phyloP scores from a whole-genome alignment of 164 flowering plant species.

The grape (Vitis vinifera) region ASM3070453v1 NC_081820.1:245501-246000 shows the following conservation, averaged over 20 bases:
- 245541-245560: slow-evolving; percentile 2
- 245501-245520: slow-evolving; percentile 8
- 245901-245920: slow-evolving; percentile 11
- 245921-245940: slow-evolving; percentile 33
- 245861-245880: slow-evolving; percentile 13
- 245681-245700: slow-evolving; percentile 33
- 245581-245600: slow-evolving; percentile 8
- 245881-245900: slow-evolving; percentile 20
- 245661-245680: slow-evolving; percentile 29
- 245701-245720: slow-evolving; percentile 8
- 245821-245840: slow-evolving; percentile 10
- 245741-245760: slow-evolving; percentile 8
- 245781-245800: slow-evolving; percentile 13
- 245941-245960: slow-evolving; percentile 20
- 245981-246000: slow-evolving; percentile 33
- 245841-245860: slow-evolving; percentile 14
- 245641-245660: slow-evolving; percentile 7
- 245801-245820: slow-evolving; percentile 6
- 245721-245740: too few relatives aligned
- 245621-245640: slow-evolving; percentile 18
- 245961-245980: slow-evolving; percentile 28
- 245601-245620: slow-evolving; percentile 13
- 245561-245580: slow-evolving; percentile 11
- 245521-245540: slow-evolving; percentile 8
- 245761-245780: slow-evolving; percentile 4